Evolutionary conservation across 805 yeast genomes (phyloP), one percentile per base, ranked within the genome.

Genomic region (Sungouiozyma ichnusensis): DNA sequence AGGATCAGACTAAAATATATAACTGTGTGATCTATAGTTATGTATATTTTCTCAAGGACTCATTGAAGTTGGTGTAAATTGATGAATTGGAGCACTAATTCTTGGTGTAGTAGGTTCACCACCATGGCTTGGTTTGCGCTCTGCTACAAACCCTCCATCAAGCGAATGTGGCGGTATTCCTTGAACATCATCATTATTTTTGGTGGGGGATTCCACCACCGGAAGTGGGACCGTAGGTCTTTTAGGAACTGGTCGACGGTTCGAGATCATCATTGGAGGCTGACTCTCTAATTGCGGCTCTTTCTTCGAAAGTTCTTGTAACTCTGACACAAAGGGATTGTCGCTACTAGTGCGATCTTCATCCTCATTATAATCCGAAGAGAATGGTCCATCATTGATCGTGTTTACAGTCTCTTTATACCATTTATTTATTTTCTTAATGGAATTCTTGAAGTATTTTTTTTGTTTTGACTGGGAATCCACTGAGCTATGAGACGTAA

Each of bases 401-500:
- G 38, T 38, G 8, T 33, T 20, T 2, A 56, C 55, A 16, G 46
- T 46, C 15, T 57, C 61, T 41, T 69, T 70, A 50, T 82, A 82
- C 85, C 90, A 80, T 47, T 73, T 78, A 1, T 83, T 84, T 6
- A 83, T 58, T 51, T 76, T 81, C 44, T 69, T 72, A 37, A 79
- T 61, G 0, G 85, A 71, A 36, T 59, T 63, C 3, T 72, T 54
- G 14, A 73, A 55, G 3, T 66, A 64, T 39, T 64, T 67, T 42
- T 63, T 65, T 2, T 68, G 54, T 9, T 56, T 55, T 1, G 51
- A 20, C 6, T 36, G 20, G 6, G 41, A 13, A 62, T 52, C 27
- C 54, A 58, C 8, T 50, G 31, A 20, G 16, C 29, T 35, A 14
- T 11, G 11, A 31, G 43, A 35, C 17, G 11, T n/a, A 4, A 20